Conservation (phyloP, 345 rosid species). For the Ceriops tagal region DNA sequence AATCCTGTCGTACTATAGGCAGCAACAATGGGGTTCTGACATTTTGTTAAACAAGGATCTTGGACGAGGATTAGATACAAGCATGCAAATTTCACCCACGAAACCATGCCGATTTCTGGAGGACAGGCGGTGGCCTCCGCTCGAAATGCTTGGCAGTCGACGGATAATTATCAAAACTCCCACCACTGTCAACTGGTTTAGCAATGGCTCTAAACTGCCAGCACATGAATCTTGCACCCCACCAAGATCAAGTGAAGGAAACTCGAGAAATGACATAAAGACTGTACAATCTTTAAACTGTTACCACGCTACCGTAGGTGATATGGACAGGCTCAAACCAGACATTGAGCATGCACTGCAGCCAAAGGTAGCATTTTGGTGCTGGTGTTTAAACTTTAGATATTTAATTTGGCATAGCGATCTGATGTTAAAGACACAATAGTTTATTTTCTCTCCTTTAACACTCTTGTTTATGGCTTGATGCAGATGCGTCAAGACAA, state of each 20-base stretch:
- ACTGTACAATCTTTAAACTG: neutral
- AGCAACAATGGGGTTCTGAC: constrained; percentile 5
- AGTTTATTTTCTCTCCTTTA: neutral
- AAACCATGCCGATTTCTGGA: constrained; percentile 36
- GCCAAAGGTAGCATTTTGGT: no score
- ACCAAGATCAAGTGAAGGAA: constrained; percentile 12
- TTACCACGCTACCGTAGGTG: neutral
- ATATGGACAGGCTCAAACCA: no score
- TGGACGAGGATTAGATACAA: constrained; percentile 20
- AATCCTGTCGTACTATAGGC: constrained; percentile 8
- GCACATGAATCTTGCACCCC: constrained; percentile 2
- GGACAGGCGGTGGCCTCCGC: constrained; percentile 44
- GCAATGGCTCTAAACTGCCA: constrained; percentile 8
- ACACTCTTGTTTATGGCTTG: neutral
- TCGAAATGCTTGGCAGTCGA: constrained; percentile 24
- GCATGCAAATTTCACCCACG: constrained; percentile 23
- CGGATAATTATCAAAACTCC: constrained; percentile 21
- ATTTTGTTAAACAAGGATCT: constrained; percentile 15
- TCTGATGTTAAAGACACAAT: neutral
- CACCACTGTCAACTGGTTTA: neutral
- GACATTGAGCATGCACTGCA: no score
- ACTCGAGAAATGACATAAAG: neutral
- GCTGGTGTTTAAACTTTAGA: no score
- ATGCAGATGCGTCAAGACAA: constrained; percentile 33
- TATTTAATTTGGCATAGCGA: no score